A percentile compares a stretch with the other conserved stretches of the same genome.
Conservation (phyloP, 495 filamentous ascomycete genomes). For the Daldinia grandis region DNA sequence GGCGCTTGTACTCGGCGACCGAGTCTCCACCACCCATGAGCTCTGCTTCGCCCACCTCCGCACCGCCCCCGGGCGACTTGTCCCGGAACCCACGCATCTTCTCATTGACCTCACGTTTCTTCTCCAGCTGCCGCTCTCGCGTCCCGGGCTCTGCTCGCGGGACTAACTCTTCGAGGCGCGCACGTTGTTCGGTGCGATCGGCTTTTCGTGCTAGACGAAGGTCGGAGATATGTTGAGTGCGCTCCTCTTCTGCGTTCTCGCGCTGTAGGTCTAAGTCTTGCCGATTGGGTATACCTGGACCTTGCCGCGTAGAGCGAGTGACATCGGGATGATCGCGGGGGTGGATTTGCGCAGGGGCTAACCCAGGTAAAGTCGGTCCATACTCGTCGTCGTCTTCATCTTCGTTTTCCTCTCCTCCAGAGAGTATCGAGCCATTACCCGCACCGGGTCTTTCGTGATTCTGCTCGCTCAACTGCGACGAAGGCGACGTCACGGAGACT, state of each 20-base stretch:
- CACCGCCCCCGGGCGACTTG: constrained; percentile 59
- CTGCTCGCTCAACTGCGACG: background rate
- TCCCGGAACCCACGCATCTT: constrained; percentile 69
- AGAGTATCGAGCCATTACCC: background rate
- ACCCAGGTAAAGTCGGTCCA: constrained; percentile 67
- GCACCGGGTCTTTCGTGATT: background rate
- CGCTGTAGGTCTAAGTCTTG: constrained; percentile 76
- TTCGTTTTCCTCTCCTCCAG: constrained; percentile 44
- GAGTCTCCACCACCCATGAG: constrained; percentile 66
- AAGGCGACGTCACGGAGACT: background rate
- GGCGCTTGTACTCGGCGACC: constrained; percentile 58
- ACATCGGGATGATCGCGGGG: background rate
- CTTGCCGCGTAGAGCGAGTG: constrained; percentile 50
- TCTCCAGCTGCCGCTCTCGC: constrained; percentile 85
- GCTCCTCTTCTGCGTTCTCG: constrained; percentile 62
- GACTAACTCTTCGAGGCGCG: constrained; percentile 76
- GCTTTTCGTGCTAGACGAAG: constrained; percentile 67
- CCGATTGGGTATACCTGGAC: constrained; percentile 77
- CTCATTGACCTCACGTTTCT: constrained; percentile 67
- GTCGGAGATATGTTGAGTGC: constrained; percentile 58
- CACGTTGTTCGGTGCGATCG: constrained; percentile 68
- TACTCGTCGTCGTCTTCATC: constrained; percentile 71
- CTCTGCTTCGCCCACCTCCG: constrained; percentile 66
- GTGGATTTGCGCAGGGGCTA: background rate
- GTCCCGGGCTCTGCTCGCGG: constrained; percentile 88